Evolutionary conservation across 2,329 filamentous ascomycete genomes (phyloP), one percentile per base, ranked within the genome.

Genomic region (Mycocentrospora acerina): DNA sequence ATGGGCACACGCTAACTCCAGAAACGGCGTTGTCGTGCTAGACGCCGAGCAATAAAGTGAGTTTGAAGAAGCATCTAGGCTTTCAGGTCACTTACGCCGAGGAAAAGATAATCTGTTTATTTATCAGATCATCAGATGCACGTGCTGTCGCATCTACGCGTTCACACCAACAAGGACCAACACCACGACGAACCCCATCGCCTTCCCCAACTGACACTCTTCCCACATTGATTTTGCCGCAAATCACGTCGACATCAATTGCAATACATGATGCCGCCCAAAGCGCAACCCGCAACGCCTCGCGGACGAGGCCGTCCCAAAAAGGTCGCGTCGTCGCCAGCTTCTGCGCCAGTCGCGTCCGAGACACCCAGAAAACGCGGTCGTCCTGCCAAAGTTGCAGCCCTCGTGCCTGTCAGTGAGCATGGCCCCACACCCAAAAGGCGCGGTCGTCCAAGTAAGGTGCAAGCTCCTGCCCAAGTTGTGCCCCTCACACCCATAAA

Each of bases 301-400:
- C 38, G 40, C 32, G 41, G 44, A 26, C 45, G 42, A 25, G 42
- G 47, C 14, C 46, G 48, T 16, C 48, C 51, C n/a, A 46, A 46
- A 28, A 41, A 29, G 22, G 35, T 28, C 8, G 44, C 44, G 13
- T 44, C 39, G 15, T 13, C 30, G n/a, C 24, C 32, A 28, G 19
- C 37, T 15, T 37, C 40, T 8, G 24, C 32, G 4, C 35, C 47
- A 24, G 33, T 40, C 7, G 18, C 29, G 10, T 18, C 32, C 10
- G 48, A 45, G 19, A 24, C 41, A 7, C 52, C 51, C 1, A 55
- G 52, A 39, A 57, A 51, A 36, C 57, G 53, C 32, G 54, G 55
- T 9, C 50, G 54, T n/a, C 51, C 48, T 0, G 35, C 49, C 4
- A 57, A 52, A 40, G 37, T 35, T 19, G 31, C 29, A 17, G 32